Percentiles rank a stretch among this genome's conserved stretches.
Conservation (phyloP, 2,329 filamentous ascomycete species). For the Xylaria arbuscula region DNA sequence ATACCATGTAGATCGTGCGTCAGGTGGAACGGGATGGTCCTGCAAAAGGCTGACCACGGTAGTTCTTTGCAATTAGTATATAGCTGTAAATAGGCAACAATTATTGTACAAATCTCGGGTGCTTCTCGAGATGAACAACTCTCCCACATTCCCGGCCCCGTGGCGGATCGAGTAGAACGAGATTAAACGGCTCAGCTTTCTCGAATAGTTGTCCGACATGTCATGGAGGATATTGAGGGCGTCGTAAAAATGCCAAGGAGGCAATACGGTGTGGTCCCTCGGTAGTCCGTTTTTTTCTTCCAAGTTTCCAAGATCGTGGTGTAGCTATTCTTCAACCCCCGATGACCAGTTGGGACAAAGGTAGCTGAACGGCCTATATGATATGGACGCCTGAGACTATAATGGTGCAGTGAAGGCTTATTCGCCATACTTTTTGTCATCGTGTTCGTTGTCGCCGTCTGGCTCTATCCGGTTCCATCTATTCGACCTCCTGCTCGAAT, state of each 20-base stretch:
- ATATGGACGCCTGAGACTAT: not conserved
- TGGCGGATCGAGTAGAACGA: not conserved
- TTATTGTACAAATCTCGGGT: constrained; percentile 27
- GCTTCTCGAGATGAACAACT: constrained; percentile 1
- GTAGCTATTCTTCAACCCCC: not conserved
- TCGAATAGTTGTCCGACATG: not conserved
- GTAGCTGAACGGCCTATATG: not conserved
- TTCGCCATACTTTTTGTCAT: not conserved
- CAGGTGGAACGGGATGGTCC: not conserved
- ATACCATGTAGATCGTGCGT: not conserved
- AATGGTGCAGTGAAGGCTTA: not conserved
- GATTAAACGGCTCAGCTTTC: not conserved
- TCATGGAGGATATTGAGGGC: too few species aligned
- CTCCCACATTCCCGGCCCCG: not conserved
- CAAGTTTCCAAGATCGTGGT: not conserved
- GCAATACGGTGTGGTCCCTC: too few species aligned
- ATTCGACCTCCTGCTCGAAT: not conserved
- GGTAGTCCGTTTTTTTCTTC: too few species aligned
- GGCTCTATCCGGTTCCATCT: not conserved
- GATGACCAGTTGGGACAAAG: not conserved
- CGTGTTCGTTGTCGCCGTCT: not conserved
- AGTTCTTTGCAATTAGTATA: constrained; percentile 16
- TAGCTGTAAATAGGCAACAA: constrained; percentile 11
- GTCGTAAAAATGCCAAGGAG: too few species aligned
- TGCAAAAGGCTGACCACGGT: not conserved